Base-by-base conservation (phyloP, 441 rosid species). In the Raphanus hybrid region DNA sequence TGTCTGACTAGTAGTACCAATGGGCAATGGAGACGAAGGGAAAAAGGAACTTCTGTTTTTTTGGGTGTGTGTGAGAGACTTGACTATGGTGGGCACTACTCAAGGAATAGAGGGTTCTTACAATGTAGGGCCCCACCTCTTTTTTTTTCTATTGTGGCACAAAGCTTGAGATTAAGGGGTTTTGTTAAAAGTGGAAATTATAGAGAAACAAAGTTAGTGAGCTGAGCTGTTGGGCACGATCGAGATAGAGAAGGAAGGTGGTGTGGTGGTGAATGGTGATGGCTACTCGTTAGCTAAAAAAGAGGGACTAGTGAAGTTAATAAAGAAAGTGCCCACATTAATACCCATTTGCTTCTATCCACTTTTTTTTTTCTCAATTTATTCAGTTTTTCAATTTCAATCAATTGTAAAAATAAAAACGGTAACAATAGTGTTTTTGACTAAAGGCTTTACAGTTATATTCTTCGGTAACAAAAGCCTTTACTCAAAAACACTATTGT, bases 151-250 rank as follows among this genome's bases (percentile, higher is more conserved):
- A 7, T 12, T 58, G 8, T 23, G 63, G 37, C 63, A 68, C 41
- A 27, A 16, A 14, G 23, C 70, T 66, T 8, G 7, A 59, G 50
- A 43, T 4, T 29, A 73, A 35, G 35, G 60, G 20, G 34, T 70
- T 32, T 59, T 41, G 45, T 34, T 1, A 63, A 66, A 57, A 58
- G 71, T 68, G 39, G 48, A 60, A 66, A 57, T 57, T 66, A 69
- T 52, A n/a, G 54, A 60, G 67, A 62, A 27, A 34, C 32, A 48
- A 60, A 64, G 62, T 60, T 35, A 55, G 71, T 71, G 75, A 77
- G 81, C 80, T 70, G 66, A 77, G 80, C 81, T 77, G 76, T 67
- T 77, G 76, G 68, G 57, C 81, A 77, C 81, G 81, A 77, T 77
- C 55, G 10, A 71, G 52, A 57, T 27, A 34, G 48, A 52, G 45